Percentiles rank a stretch among this genome's conserved stretches.
Conservation (phyloP, 305 asterid species). For the Plantago rigida region DNA sequence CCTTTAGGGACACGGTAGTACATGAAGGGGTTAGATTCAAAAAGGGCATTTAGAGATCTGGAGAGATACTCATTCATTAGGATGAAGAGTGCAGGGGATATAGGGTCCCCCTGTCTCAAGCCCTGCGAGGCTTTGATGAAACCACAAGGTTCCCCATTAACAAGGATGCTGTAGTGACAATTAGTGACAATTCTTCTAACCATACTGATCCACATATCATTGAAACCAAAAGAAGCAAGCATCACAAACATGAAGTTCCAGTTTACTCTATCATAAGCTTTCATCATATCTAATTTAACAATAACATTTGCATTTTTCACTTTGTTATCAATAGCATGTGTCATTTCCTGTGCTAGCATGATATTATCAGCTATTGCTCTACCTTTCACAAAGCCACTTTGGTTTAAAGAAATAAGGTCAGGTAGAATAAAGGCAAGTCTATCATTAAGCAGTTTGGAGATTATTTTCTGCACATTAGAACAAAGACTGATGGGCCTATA, state of each 20-base stretch:
- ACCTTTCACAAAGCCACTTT: too few species aligned
- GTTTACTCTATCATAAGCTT: too few species aligned
- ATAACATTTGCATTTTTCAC: background rate
- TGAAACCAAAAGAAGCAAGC: background rate
- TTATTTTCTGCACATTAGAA: too few species aligned
- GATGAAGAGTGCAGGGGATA: too few species aligned
- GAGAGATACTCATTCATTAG: background rate
- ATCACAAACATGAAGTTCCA: background rate
- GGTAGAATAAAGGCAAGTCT: too few species aligned
- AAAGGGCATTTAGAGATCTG: background rate
- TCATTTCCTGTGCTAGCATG: background rate
- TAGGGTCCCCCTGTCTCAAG: background rate
- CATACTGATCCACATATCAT: background rate
- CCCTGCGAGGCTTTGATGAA: background rate
- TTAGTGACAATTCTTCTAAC: too few species aligned
- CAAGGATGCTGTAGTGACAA: background rate
- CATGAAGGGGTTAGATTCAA: background rate
- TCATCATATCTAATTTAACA: background rate
- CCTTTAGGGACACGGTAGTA: background rate
- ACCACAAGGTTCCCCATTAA: background rate
- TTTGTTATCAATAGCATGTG: background rate
- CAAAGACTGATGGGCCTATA: too few species aligned
- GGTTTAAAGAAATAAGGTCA: too few species aligned
- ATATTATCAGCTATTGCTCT: background rate
- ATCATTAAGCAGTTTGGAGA: too few species aligned